Base-by-base conservation (phyloP, 2,329 filamentous ascomycete species). In the Cercospora beticola region DNA sequence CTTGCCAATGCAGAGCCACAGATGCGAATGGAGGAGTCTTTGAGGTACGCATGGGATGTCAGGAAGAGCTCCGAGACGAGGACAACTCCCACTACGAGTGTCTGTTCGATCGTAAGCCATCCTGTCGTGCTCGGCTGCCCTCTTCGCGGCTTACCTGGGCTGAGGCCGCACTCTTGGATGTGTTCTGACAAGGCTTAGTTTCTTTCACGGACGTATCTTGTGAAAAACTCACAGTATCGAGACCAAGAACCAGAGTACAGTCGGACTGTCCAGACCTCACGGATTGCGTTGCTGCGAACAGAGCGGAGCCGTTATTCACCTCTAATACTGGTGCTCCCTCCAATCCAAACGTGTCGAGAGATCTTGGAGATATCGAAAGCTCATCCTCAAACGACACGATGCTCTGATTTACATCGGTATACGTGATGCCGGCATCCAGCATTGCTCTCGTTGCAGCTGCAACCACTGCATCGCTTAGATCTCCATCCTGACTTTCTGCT, bases 371-470 rank as follows among this genome's bases (percentile, higher is more conserved):
- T 60, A 74, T 67, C 21, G 68, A 61, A 14, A 65, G 46, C 21
- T 72, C 64, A 26, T 72, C 65, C 14, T 72, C 62, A 43, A 71
- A 75, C 26, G 68, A 71, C 7, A 70, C 68, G 23, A 75, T 61
- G 58, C 70, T 71, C 57, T 66, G 62, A 30, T 74, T 69, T 12
- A 76, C 66, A 67, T 76, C 68, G 49, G 65, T 69, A 67, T 75
- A 76, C 21, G 72, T 72, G 16, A 75, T 40, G 10, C 75, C 74
- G 14, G 74, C 74, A 64, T 76, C 75, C 14, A 76, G 57, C 54
- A 76, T 57, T 28, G 75, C 75, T 67, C 75, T 74, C 4, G 73
- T 72, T 14, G 64, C 70, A 18, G 75, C 71, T 54, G 71, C 71
- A 16, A 74, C 57, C 5, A 70, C 70, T 54, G 56, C 46, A 14